Evolutionary conservation across 305 asterid species (phyloP).

Genomic region (Coffea humblotiana): DNA sequence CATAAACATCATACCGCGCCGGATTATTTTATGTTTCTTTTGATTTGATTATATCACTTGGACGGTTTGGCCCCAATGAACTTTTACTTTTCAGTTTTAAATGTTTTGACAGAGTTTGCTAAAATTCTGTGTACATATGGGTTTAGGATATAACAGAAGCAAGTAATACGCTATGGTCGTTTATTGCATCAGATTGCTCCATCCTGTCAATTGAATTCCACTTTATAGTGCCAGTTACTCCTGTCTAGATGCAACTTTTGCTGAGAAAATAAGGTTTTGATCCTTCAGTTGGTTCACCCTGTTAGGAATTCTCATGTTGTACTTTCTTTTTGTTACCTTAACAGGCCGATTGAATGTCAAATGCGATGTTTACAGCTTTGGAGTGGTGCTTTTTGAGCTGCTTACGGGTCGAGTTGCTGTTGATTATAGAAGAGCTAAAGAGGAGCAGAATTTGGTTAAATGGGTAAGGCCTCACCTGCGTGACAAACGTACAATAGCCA

Average conservation of each 20-base stretch:
- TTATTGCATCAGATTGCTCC: background rate
- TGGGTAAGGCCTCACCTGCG: slow-evolving; percentile 65
- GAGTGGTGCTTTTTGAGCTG: slow-evolving; percentile 76
- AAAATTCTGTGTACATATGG: background rate
- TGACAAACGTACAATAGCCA: slow-evolving; percentile 50
- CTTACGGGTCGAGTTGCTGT: slow-evolving; percentile 67
- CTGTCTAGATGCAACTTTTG: background rate
- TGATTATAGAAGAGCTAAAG: slow-evolving; percentile 49
- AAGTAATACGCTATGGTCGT: background rate
- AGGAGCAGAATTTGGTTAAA: slow-evolving; percentile 46
- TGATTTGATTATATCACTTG: no score
- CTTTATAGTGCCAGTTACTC: background rate
- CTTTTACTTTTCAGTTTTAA: background rate
- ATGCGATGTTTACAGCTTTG: slow-evolving; percentile 76
- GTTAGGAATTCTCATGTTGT: background rate
- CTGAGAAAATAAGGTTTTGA: background rate
- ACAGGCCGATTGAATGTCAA: slow-evolving; percentile 62
- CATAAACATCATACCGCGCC: background rate
- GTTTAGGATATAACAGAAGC: background rate
- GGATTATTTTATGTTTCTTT: background rate
- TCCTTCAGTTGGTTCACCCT: background rate
- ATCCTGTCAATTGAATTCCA: background rate
- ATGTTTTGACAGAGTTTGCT: background rate
- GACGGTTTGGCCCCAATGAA: background rate
- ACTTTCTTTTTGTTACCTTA: background rate